Base-by-base conservation (phyloP, 75 land plant genomes). In the Azolla pinnata region DNA sequence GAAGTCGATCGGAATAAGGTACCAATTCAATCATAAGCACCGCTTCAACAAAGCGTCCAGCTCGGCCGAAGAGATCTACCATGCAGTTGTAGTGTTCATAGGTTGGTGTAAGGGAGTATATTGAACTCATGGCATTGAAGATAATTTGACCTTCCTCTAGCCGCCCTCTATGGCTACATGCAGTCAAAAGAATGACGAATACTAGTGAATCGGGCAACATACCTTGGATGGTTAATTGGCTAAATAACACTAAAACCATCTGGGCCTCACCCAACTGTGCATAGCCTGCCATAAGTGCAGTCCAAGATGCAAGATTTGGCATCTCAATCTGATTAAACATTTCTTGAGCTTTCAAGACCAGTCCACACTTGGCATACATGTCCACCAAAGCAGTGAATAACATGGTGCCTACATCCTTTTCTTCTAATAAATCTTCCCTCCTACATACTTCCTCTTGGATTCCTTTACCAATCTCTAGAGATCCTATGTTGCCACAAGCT, bases 301-400 rank as follows among this genome's bases (percentile, higher is more conserved):
- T n/a, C n/a, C n/a, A n/a, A n/a, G n/a, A n/a, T n/a, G n/a, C n/a
- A n/a, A n/a, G 48, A 26, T 14, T 60, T 60, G 14, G 42, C 28
- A 40, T 30, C 27, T 18, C 17, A 20, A 44, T 38, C 45, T 40
- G 4, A 26, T 44, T 46, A 40, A 35, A 33, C 27, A 45, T n/a
- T n/a, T n/a, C n/a, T n/a, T n/a, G n/a, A n/a, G n/a, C n/a, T n/a
- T n/a, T n/a, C n/a, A n/a, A n/a, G n/a, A n/a, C n/a, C n/a, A n/a
- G n/a, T n/a, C 42, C 42, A 42, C 62, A 60, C 14, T 60, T 60
- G 29, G 42, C 23, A 35, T 60, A 60, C 50, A 42, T 44, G 28
- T 60, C 47, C 3, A 77, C 40, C 10, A 77, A 54, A 14, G 75
- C 62, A 27, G 61, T 72, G 12, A 49, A 28, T 2, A 72, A 42